phyloP scores from a whole-genome alignment of 176 grass and related monocot species.

The Zea luxurians region DNA sequence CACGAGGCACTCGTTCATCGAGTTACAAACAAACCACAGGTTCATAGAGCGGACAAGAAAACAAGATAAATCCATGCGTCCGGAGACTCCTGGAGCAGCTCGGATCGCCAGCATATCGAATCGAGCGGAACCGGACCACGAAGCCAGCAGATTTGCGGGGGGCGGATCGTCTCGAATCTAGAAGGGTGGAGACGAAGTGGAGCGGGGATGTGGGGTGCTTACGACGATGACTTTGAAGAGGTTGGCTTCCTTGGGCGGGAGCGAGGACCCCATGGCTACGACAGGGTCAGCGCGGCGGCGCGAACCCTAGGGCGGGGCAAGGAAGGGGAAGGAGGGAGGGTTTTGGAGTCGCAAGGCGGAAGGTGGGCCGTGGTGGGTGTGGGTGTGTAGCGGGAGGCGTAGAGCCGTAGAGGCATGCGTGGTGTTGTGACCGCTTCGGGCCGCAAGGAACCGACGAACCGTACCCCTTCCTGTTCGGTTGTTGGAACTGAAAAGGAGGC shows the following conservation, averaged over 20 bases:
- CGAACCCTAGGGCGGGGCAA: constrained; percentile 30
- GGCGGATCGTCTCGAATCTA: constrained; percentile 38
- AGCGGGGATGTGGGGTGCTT: constrained; percentile 41
- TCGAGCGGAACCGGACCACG: constrained; percentile 25
- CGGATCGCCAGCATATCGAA: constrained; percentile 18
- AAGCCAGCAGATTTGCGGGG: constrained; percentile 26
- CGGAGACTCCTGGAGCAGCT: constrained; percentile 4
- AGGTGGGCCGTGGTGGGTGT: constrained; percentile 38
- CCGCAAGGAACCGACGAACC: constrained; percentile 19
- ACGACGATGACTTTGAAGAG: constrained; percentile 99
- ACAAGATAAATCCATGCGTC: constrained; percentile 6
- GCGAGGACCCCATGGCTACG: constrained; percentile 84
- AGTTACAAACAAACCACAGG: constrained; percentile 27
- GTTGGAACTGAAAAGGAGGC: neutral
- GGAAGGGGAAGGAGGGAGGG: constrained; percentile 9
- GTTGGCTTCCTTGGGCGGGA: constrained; percentile 95
- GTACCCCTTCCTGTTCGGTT: neutral
- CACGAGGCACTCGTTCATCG: neutral
- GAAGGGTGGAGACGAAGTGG: neutral
- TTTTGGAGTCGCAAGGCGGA: constrained; percentile 51
- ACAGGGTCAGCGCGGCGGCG: constrained; percentile 28
- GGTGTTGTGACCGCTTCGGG: constrained; percentile 18
- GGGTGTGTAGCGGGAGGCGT: constrained; percentile 32
- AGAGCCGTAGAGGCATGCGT: constrained; percentile 22
- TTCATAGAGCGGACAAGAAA: neutral